phyloP scores from a whole-genome alignment of 208 protist species.

The Leishmania tropica region DNA sequence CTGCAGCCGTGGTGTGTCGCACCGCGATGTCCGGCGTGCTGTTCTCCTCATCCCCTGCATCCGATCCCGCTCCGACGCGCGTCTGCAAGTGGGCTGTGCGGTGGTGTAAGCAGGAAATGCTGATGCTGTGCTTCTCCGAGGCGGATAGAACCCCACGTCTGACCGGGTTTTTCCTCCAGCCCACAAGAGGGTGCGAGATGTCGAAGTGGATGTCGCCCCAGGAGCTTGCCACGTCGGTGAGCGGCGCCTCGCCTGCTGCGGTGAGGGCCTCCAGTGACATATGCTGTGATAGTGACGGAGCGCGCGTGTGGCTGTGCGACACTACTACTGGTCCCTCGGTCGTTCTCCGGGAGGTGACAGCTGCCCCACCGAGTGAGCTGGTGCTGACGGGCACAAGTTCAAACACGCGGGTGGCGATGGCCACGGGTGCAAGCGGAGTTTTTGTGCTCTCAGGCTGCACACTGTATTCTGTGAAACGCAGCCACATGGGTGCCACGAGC shows the following conservation, averaged over 20 bases:
- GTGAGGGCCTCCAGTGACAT: constrained; percentile 23
- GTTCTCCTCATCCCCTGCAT: constrained; percentile 15
- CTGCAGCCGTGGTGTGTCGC: constrained; percentile 21
- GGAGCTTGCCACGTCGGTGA: constrained; percentile 13
- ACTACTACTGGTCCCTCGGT: constrained; percentile 29
- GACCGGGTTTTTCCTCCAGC: constrained; percentile 23
- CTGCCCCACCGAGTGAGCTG: constrained; percentile 11
- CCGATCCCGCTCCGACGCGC: neutral
- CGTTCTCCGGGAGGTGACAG: constrained; percentile 30
- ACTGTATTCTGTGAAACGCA: constrained; percentile 27
- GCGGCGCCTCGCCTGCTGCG: constrained; percentile 14
- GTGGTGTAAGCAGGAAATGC: constrained; percentile 37
- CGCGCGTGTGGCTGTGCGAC: constrained; percentile 45
- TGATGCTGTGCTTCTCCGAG: constrained; percentile 21
- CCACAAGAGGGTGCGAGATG: constrained; percentile 10
- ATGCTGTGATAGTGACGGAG: constrained; percentile 30
- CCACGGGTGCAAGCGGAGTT: constrained; percentile 11
- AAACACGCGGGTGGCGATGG: constrained; percentile 28
- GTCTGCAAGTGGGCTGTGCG: constrained; percentile 34
- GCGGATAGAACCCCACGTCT: neutral
- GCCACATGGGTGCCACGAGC: neutral
- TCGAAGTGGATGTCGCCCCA: constrained; percentile 5
- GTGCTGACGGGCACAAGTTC: constrained; percentile 31
- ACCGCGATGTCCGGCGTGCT: constrained; percentile 26
- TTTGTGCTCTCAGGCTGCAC: constrained; percentile 41